Conservation (phyloP, 805 yeast genomes). For the Cyberlindnera maritima region DNA sequence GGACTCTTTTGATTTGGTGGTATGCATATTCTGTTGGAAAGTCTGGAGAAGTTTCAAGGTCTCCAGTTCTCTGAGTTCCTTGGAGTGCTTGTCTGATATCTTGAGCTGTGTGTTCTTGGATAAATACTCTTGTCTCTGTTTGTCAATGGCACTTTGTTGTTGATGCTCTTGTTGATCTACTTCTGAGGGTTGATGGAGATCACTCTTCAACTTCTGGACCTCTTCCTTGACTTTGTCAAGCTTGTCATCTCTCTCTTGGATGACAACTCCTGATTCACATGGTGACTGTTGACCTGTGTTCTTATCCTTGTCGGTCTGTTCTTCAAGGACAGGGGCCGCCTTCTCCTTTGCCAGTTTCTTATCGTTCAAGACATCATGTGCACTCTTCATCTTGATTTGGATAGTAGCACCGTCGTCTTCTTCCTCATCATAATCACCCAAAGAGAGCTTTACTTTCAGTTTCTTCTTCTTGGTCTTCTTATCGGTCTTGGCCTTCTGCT, state of each 20-base stretch:
- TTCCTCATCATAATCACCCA: slow-evolving; percentile 21
- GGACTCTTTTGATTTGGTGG: background rate
- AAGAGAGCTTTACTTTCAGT: slow-evolving; percentile 34
- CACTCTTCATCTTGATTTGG: slow-evolving; percentile 39
- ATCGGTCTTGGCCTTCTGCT: background rate
- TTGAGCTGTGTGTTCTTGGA: background rate
- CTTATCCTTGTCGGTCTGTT: too few species aligned
- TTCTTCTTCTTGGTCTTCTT: slow-evolving; percentile 25
- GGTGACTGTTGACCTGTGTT: too few species aligned
- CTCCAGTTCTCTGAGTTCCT: slow-evolving; percentile 26
- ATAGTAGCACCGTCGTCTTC: slow-evolving; percentile 24
- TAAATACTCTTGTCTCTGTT: background rate
- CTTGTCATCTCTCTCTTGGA: background rate
- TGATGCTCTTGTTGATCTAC: background rate
- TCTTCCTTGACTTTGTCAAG: background rate
- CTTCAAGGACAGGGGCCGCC: background rate
- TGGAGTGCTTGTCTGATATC: background rate
- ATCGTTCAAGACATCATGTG: slow-evolving; percentile 37
- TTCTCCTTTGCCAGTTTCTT: slow-evolving; percentile 18
- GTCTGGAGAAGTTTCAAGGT: slow-evolving; percentile 28
- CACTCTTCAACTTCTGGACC: slow-evolving; percentile 4
- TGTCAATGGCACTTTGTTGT: background rate
- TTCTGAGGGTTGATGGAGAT: background rate
- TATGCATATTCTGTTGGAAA: slow-evolving; percentile 26
- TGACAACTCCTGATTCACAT: too few species aligned